Conservation (phyloP, 2,329 filamentous ascomycete species). For the Juglanconis sp. region DNA sequence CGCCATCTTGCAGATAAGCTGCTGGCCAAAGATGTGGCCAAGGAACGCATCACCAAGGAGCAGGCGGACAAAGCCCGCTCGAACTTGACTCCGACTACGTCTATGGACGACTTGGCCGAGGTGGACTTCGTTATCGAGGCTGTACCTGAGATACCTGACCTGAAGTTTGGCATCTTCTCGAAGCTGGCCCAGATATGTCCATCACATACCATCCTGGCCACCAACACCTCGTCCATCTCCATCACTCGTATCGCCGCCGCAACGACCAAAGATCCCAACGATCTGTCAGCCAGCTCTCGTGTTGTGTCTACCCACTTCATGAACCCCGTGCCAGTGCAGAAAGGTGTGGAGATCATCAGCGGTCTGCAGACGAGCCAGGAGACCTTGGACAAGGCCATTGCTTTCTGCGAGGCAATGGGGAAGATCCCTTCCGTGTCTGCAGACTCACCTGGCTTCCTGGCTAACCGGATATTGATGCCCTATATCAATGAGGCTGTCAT, state of each 20-base stretch:
- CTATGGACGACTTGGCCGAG: slow-evolving; percentile 72
- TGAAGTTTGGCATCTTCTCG: slow-evolving; percentile 86
- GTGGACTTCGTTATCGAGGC: slow-evolving; percentile 98
- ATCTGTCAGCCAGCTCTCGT: slow-evolving; percentile 77
- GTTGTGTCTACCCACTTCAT: slow-evolving; percentile 98
- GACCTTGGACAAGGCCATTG: slow-evolving; percentile 78
- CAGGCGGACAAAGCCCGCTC: slow-evolving; percentile 71
- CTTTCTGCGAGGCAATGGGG: slow-evolving; percentile 87
- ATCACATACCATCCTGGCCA: slow-evolving; percentile 84
- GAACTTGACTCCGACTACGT: slow-evolving; percentile 67
- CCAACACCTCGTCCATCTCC: slow-evolving; percentile 97
- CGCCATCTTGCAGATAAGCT: slow-evolving; percentile 68
- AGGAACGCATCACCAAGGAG: slow-evolving; percentile 78
- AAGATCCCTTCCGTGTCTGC: slow-evolving; percentile 86
- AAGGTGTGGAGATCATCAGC: slow-evolving; percentile 95
- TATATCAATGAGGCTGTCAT: slow-evolving; percentile 99
- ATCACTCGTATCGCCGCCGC: slow-evolving; percentile 94
- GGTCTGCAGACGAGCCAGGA: slow-evolving; percentile 83
- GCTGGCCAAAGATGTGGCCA: slow-evolving; percentile 86
- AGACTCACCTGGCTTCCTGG: slow-evolving; percentile 90
- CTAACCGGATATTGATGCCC: slow-evolving; percentile 96
- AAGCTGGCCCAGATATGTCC: slow-evolving; percentile 78
- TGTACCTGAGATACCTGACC: slow-evolving; percentile 82
- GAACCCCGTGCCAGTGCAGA: slow-evolving; percentile 97
- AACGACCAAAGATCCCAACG: slow-evolving; percentile 72